Evolutionary conservation across 352 stramenopile species (phyloP).

Genomic region (Phytophthora foliorum): DNA sequence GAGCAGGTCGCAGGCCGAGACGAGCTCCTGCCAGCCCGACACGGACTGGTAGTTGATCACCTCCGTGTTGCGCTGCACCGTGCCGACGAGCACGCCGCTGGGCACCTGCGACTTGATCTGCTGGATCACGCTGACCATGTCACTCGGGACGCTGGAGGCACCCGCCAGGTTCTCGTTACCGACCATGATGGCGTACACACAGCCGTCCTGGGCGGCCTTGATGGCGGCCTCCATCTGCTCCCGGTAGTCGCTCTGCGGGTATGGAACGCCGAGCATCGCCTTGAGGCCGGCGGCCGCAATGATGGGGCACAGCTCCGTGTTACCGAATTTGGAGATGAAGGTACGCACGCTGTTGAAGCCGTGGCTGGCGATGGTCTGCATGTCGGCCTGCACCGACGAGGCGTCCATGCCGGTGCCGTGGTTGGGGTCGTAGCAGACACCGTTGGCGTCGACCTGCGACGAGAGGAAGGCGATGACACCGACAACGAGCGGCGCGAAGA

Average conservation of each 20-base stretch:
- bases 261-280: constrained; percentile 55
- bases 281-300: constrained; percentile 52
- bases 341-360: constrained; percentile 68
- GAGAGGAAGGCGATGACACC: constrained; percentile 43
- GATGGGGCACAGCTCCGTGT: constrained; percentile 49
- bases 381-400: constrained; percentile 44
- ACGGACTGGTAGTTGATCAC: constrained; percentile 34
- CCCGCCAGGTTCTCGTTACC: constrained; percentile 66
- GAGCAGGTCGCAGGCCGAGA: constrained; percentile 42
- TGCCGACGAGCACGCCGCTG: constrained; percentile 52
- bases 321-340: constrained; percentile 62
- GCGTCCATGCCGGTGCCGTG: constrained; percentile 44
- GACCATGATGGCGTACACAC: constrained; percentile 62
- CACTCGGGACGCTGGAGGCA: constrained; percentile 27
- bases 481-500: constrained; percentile 33
- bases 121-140: constrained; percentile 51
- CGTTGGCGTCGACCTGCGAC: constrained; percentile 50
- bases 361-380: constrained; percentile 50
- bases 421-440: constrained; percentile 68
- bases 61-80: constrained; percentile 66
- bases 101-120: constrained; percentile 54
- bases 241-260: constrained; percentile 45
- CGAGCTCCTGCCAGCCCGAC: constrained; percentile 38
- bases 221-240: constrained; percentile 46
- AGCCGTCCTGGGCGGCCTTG: constrained; percentile 42